Evolutionary conservation across 306 rosid species (phyloP).

Genomic region (Lathyrus aphaca): DNA sequence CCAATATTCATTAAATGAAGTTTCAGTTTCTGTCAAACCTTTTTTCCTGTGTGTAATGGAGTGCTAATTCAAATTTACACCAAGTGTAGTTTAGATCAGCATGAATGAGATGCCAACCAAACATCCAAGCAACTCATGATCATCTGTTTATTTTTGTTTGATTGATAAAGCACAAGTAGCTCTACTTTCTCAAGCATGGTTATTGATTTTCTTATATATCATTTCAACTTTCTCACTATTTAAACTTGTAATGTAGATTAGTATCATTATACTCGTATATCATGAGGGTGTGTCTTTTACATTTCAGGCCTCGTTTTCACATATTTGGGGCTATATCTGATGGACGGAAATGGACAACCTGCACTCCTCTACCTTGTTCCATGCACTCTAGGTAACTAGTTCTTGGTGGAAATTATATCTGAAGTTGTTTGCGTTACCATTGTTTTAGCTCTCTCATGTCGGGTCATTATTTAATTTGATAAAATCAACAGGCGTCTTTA

Average conservation of each 20-base stretch:
- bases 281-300: conserved; percentile 33
- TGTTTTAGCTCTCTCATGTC: conserved; percentile 20
- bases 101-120: conserved; percentile 28
- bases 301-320: conserved; percentile 76
- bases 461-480: conserved; percentile 26
- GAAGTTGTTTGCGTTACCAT: neutral
- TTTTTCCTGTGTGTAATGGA: neutral
- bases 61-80: neutral
- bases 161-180: neutral
- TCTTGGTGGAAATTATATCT: conserved; percentile 17
- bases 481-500: conserved; percentile 62
- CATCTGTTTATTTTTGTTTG: conserved; percentile 21
- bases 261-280: conserved; percentile 13
- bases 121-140: conserved; percentile 6
- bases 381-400: conserved; percentile 81
- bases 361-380: conserved; percentile 99
- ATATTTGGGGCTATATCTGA: conserved; percentile 80
- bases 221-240: conserved; percentile 24
- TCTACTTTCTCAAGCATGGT: conserved; percentile 7
- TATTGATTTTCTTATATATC: neutral
- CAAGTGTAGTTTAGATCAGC: neutral
- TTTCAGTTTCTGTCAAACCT: neutral
- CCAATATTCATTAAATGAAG: neutral
- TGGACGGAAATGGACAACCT: conserved; percentile 95
- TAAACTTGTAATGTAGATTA: conserved; percentile 17